These are phyloP conservation scores for Colletotrichum sp. DNA, from an alignment of 2,329 filamentous ascomycete genomes.

Conservation along the genomic window DNA sequence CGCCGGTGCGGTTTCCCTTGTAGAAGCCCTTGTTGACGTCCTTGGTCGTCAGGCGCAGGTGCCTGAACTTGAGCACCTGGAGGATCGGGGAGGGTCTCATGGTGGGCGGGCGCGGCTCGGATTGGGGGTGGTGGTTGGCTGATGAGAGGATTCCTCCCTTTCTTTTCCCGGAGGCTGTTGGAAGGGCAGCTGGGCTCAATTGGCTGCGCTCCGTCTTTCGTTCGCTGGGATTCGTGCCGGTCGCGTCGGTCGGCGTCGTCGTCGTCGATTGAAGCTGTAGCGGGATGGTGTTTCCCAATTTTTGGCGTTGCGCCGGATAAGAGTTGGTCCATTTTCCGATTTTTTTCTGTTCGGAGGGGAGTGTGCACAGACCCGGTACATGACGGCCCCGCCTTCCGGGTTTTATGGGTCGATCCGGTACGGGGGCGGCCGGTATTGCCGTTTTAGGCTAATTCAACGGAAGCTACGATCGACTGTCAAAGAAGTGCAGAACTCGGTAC, in stretches of 20 bases:
- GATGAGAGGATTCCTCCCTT: not conserved
- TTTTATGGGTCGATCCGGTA: not conserved
- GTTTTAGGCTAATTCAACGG: not conserved
- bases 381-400: not conserved
- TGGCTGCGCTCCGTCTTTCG: not conserved
- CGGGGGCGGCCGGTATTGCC: not conserved
- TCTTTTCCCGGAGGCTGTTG: not conserved
- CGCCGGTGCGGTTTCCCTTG: slow-evolving; percentile 90
- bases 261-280: not conserved
- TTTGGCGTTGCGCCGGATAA: slow-evolving; percentile 22
- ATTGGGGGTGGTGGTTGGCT: not conserved
- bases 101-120: slow-evolving; percentile 26
- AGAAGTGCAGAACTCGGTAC: not conserved
- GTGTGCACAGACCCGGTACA: not conserved
- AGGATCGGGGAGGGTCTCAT: slow-evolving; percentile 76
- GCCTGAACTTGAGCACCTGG: slow-evolving; percentile 70
- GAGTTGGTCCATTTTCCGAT: not conserved
- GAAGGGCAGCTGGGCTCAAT: not conserved
- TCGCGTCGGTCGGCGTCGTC: not conserved
- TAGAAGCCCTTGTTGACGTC: slow-evolving; percentile 94
- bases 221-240: not conserved
- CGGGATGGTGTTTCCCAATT: slow-evolving; percentile 7
- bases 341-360: not conserved
- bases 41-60: slow-evolving; percentile 87
- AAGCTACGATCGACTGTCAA: not conserved